Conservation (phyloP, 78 protist species). For the Diacronema lutheri region DNA sequence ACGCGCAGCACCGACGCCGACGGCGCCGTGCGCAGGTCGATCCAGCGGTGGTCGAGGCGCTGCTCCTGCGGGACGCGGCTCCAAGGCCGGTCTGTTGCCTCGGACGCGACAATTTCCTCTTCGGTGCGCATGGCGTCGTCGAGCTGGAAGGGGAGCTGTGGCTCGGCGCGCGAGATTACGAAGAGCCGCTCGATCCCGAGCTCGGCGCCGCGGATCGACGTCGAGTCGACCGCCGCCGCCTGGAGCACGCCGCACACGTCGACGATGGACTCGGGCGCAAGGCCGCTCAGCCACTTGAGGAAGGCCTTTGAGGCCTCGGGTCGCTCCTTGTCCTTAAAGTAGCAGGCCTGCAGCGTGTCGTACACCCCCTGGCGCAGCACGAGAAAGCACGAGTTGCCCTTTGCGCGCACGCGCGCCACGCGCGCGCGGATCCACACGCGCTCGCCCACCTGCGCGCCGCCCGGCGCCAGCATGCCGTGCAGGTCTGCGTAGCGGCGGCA, state of each 20-base stretch:
- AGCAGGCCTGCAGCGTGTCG: not conserved
- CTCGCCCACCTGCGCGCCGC: no score
- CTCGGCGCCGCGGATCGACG: not conserved
- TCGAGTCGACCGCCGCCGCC: not conserved
- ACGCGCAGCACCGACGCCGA: not conserved
- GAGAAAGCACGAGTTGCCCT: not conserved
- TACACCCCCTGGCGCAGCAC: not conserved
- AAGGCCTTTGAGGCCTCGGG: not conserved
- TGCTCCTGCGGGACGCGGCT: conserved; percentile 56
- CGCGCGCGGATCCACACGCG: conserved; percentile 3
- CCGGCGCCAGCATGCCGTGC: no score
- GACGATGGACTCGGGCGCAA: not conserved
- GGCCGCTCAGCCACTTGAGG: not conserved
- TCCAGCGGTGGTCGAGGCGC: conserved; percentile 81
- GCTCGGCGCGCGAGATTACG: not conserved
- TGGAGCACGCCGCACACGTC: not conserved
- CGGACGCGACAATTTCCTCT: conserved; percentile 29
- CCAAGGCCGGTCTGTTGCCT: not conserved
- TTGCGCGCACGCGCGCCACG: not conserved
- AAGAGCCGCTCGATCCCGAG: not conserved
- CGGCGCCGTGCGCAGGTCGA: conserved; percentile 81
- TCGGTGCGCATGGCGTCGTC: conserved; percentile 72
- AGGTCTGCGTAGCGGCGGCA: no score
- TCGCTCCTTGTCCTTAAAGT: not conserved
- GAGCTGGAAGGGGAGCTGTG: conserved; percentile 69